phyloP scores from a whole-genome alignment of 306 rosid species.

The Prunus padus region DNA sequence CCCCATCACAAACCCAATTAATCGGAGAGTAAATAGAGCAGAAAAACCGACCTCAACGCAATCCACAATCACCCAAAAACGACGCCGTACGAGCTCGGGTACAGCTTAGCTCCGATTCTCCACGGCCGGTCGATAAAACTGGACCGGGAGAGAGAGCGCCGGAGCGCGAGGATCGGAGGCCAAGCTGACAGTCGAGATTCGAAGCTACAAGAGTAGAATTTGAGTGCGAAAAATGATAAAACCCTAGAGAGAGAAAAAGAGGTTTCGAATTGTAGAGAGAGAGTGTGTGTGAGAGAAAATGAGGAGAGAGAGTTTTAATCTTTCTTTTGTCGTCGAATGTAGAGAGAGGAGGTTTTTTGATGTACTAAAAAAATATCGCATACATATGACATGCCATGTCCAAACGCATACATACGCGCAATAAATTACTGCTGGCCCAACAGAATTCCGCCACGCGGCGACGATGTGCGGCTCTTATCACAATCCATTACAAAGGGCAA shows the following conservation, averaged over 20 bases:
- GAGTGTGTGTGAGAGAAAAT: constrained; percentile 24
- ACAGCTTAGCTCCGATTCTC: constrained; percentile 40
- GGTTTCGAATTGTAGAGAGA: constrained; percentile 39
- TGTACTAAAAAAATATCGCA: constrained; percentile 27
- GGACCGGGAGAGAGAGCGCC: constrained; percentile 26
- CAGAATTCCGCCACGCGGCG: constrained; percentile 27
- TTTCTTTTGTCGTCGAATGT: constrained; percentile 43
- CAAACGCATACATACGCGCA: constrained; percentile 26
- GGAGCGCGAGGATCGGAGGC: constrained; percentile 15
- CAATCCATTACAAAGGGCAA: constrained; percentile 39
- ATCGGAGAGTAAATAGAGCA: not conserved
- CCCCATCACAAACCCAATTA: constrained; percentile 16
- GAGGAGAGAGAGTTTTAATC: constrained; percentile 40
- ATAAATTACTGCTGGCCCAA: constrained; percentile 27
- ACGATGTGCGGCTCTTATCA: constrained; percentile 54
- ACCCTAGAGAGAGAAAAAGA: constrained; percentile 70
- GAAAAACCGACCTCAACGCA: constrained; percentile 22
- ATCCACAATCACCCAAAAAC: constrained; percentile 7
- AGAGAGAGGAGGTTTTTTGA: constrained; percentile 28
- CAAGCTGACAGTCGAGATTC: constrained; percentile 42
- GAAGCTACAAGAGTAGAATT: constrained; percentile 35
- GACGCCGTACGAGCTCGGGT: constrained; percentile 13
- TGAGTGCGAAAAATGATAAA: constrained; percentile 55
- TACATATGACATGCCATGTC: constrained; percentile 32
- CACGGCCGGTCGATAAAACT: constrained; percentile 43